Evolutionary conservation across 2,329 filamentous ascomycete genomes (phyloP).

Genomic region (Microsporum canis): DNA sequence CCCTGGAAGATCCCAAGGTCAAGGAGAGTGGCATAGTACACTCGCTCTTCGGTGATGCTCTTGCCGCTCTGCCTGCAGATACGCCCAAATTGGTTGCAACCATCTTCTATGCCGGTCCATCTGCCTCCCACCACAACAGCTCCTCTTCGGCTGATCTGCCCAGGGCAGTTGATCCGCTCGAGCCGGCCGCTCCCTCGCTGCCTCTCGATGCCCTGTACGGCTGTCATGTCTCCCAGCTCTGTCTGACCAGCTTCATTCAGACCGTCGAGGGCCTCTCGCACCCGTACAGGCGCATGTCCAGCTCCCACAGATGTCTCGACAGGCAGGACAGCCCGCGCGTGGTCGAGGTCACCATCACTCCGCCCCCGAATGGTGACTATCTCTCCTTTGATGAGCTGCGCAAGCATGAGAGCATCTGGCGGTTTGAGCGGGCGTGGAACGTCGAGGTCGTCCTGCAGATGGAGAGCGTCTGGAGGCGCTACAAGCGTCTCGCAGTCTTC

Average conservation of each 20-base stretch:
- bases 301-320: conserved; percentile 40
- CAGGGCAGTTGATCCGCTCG: conserved; percentile 41
- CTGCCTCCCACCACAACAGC: conserved; percentile 26
- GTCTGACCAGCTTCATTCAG: conserved; percentile 45
- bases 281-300: conserved; percentile 39
- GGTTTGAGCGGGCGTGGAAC: conserved; percentile 81
- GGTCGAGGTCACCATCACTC: conserved; percentile 42
- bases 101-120: conserved; percentile 39
- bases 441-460: conserved; percentile 69
- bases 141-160: conserved; percentile 27
- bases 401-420: conserved; percentile 69
- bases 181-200: conserved; percentile 43
- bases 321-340: conserved; percentile 39
- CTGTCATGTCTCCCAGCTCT: conserved; percentile 43
- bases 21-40: conserved; percentile 38
- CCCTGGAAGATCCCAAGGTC: conserved; percentile 21
- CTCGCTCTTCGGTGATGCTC: conserved; percentile 35
- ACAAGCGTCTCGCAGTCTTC: conserved; percentile 83
- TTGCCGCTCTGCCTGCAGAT: conserved; percentile 29
- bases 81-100: conserved; percentile 38
- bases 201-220: conserved; percentile 46
- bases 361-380: conserved; percentile 39
- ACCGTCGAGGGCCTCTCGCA: conserved; percentile 40
- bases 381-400: conserved; percentile 55
- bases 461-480: conserved; percentile 61